These are phyloP conservation scores for Pseudopithomyces chartarum DNA, from an alignment of 2,329 filamentous ascomycete genomes.

Conservation along the genomic window DNA sequence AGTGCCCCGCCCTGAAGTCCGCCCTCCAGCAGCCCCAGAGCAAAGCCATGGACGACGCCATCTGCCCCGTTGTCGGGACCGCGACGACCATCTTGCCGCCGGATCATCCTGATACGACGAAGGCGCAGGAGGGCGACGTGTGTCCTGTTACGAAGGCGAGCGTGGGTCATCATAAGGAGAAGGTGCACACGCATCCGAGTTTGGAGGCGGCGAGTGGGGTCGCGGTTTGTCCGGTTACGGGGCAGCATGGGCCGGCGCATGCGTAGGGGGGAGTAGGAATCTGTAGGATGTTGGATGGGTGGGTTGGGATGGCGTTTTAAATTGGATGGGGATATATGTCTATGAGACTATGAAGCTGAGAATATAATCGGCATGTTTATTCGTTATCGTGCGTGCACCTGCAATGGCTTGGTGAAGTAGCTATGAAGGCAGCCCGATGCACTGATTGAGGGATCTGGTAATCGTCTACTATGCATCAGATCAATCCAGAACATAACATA, in stretches of 20 bases:
- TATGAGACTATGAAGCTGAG: not conserved
- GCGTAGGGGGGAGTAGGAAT: conserved; percentile 1
- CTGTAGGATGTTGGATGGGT: not conserved
- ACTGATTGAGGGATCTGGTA: not conserved
- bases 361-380: not conserved
- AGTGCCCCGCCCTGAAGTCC: conserved; percentile 50
- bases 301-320: not conserved
- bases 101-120: conserved; percentile 47
- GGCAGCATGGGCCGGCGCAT: conserved; percentile 32
- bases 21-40: conserved; percentile 42
- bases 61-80: conserved; percentile 52
- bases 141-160: conserved; percentile 53
- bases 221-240: conserved; percentile 50
- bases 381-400: not conserved
- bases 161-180: conserved; percentile 50
- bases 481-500: no score
- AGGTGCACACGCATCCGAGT: conserved; percentile 48
- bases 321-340: not conserved
- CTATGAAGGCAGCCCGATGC: not conserved
- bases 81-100: conserved; percentile 50
- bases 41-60: conserved; percentile 48
- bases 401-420: no score
- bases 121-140: conserved; percentile 45
- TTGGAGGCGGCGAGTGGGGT: conserved; percentile 45
- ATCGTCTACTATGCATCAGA: no score